Conservation (phyloP, 1,284 basidiomycete genomes). For the Ustilago curta region DNA sequence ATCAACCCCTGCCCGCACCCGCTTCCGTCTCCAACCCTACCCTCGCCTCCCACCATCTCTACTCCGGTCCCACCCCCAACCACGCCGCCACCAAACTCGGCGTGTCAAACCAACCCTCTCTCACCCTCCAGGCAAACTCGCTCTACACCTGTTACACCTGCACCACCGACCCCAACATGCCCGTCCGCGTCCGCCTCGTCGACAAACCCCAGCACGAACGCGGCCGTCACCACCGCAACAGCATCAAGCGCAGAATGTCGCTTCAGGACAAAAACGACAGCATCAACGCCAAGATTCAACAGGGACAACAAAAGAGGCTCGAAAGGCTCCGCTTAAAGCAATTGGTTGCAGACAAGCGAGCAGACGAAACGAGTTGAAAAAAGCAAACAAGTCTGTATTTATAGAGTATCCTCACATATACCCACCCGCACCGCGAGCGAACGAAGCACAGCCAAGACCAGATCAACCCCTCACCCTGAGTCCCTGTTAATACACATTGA, state of each 20-base stretch:
- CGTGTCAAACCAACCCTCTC: slow-evolving; percentile 60
- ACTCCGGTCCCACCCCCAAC: slow-evolving; percentile 62
- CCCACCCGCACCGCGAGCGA: slow-evolving; percentile 28
- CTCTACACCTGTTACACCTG: slow-evolving; percentile 76
- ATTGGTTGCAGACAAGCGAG: background rate
- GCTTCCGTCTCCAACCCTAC: slow-evolving; percentile 73
- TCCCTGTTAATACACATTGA: background rate
- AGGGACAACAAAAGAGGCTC: background rate
- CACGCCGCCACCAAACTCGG: slow-evolving; percentile 71
- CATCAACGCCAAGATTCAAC: slow-evolving; percentile 15
- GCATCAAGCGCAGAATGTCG: slow-evolving; percentile 21
- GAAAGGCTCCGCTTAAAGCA: slow-evolving; percentile 6
- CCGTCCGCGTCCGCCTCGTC: slow-evolving; percentile 81
- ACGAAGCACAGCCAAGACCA: background rate
- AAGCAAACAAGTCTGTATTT: background rate
- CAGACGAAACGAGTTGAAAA: background rate
- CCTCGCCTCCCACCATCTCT: slow-evolving; percentile 72
- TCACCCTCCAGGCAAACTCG: slow-evolving; percentile 42
- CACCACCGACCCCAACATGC: slow-evolving; percentile 75
- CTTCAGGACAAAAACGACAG: slow-evolving; percentile 9
- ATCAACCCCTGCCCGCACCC: slow-evolving; percentile 75
- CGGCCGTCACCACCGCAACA: slow-evolving; percentile 31
- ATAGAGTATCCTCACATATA: slow-evolving; percentile 8
- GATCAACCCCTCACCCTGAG: background rate
- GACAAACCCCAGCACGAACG: slow-evolving; percentile 74